Evolutionary conservation across 2,329 filamentous ascomycete species (phyloP).

Genomic region (Phaeosphaeriaceae sp.): DNA sequence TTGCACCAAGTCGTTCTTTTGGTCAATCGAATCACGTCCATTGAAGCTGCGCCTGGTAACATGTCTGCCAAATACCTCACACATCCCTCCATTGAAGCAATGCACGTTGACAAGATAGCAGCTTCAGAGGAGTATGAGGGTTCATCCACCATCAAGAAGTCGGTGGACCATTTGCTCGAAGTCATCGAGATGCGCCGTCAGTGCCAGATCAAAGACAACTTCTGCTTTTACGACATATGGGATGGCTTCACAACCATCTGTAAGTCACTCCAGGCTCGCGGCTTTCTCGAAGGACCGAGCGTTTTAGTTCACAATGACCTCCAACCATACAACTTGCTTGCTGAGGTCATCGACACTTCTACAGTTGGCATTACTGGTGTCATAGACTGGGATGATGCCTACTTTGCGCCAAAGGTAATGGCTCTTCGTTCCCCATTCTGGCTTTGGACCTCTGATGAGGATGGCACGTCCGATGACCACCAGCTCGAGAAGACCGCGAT

Average conservation of each 20-base stretch:
- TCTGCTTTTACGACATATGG: constrained; percentile 15
- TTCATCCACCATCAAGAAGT: not conserved
- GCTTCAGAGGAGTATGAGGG: too few relatives aligned
- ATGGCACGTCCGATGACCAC: constrained; percentile 3
- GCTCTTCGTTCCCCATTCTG: constrained; percentile 39
- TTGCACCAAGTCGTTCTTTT: not conserved
- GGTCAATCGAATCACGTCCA: not conserved
- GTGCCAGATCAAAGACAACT: not conserved
- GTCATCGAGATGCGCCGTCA: constrained; percentile 13
- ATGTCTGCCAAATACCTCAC: constrained; percentile 3
- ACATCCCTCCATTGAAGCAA: not conserved
- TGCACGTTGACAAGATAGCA: constrained; percentile 2
- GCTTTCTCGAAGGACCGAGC: constrained; percentile 14
- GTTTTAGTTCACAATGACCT: constrained; percentile 36
- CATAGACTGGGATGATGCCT: constrained; percentile 46
- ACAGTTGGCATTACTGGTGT: constrained; percentile 28
- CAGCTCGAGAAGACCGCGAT: constrained; percentile 28
- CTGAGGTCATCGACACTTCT: constrained; percentile 12
- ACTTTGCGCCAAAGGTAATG: constrained; percentile 41
- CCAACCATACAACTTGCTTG: constrained; percentile 35
- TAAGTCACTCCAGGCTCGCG: constrained; percentile 14
- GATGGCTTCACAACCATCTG: constrained; percentile 11
- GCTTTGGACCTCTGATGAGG: constrained; percentile 34
- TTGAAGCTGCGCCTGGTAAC: constrained; percentile 1
- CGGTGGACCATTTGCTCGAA: constrained; percentile 7